phyloP scores from a whole-genome alignment of 805 yeast genomes.

The Saturnispora serradocipensis region DNA sequence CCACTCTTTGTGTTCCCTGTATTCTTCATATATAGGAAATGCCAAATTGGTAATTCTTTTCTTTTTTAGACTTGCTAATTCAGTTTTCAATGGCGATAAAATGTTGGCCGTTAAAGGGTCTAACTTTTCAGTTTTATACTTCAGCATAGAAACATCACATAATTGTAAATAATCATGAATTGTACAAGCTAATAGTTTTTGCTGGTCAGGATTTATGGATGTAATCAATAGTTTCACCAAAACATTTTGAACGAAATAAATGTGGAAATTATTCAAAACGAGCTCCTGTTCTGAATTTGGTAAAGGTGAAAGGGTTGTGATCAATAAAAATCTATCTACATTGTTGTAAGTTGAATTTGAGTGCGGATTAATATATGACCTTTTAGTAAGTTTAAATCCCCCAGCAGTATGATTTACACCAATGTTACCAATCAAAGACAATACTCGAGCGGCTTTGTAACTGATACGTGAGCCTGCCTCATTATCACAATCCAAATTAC shows the following conservation, averaged over 20 bases:
- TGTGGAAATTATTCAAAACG: constrained; percentile 49
- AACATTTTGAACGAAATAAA: constrained; percentile 53
- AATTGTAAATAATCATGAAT: constrained; percentile 78
- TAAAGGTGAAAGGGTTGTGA: constrained; percentile 32
- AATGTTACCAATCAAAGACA: constrained; percentile 69
- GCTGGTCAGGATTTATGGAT: constrained; percentile 77
- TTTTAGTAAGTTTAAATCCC: background rate
- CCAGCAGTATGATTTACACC: constrained; percentile 29
- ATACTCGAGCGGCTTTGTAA: constrained; percentile 52
- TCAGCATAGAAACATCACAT: constrained; percentile 32
- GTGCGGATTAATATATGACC: background rate
- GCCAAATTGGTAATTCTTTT: constrained; percentile 35
- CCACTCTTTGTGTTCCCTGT: constrained; percentile 62
- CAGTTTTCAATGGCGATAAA: constrained; percentile 52
- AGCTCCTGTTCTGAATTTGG: constrained; percentile 56
- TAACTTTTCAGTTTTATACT: constrained; percentile 31
- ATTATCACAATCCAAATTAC: background rate
- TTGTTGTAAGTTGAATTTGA: constrained; percentile 7
- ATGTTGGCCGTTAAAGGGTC: constrained; percentile 63
- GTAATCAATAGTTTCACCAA: constrained; percentile 86
- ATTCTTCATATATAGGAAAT: constrained; percentile 58
- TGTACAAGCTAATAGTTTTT: constrained; percentile 73
- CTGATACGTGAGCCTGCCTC: constrained; percentile 34
- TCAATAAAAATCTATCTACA: constrained; percentile 10
- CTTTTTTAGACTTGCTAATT: constrained; percentile 52